Conservation (phyloP, 805 yeast genomes). For the Monosporozyma solicola region DNA sequence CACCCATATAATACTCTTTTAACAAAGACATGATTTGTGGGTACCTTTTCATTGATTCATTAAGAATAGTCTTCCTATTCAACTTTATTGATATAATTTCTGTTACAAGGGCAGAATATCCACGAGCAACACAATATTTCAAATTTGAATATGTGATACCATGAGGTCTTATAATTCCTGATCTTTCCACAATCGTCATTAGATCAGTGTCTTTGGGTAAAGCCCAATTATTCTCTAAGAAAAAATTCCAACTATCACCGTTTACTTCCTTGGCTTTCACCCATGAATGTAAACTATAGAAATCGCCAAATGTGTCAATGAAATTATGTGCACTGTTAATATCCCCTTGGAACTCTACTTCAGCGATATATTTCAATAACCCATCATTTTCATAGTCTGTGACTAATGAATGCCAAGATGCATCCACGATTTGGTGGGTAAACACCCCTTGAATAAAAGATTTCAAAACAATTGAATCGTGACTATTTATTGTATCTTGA, state of each 20-base stretch:
- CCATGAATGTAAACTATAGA: conserved; percentile 38
- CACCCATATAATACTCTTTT: conserved; percentile 23
- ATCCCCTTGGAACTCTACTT: conserved; percentile 47
- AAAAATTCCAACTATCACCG: conserved; percentile 11
- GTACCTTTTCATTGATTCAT: conserved; percentile 10
- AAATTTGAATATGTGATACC: conserved; percentile 29
- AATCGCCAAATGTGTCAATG: conserved; percentile 59
- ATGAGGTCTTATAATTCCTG: conserved; percentile 30
- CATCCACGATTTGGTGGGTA: conserved; percentile 56
- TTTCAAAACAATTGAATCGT: conserved; percentile 32
- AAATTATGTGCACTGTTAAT: conserved; percentile 41
- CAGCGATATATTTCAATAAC: conserved; percentile 40
- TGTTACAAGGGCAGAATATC: conserved; percentile 41
- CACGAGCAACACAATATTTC: conserved; percentile 45
- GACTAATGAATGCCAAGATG: conserved; percentile 57
- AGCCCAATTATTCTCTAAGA: conserved; percentile 32
- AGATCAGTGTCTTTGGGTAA: conserved; percentile 37
- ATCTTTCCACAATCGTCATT: conserved; percentile 29
- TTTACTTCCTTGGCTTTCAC: conserved; percentile 7
- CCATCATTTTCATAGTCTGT: conserved; percentile 35
- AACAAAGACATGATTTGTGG: conserved; percentile 18
- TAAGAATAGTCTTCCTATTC: conserved; percentile 10
- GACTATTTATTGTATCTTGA: conserved; percentile 3
- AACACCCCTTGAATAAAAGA: conserved; percentile 52
- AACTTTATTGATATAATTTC: conserved; percentile 30